phyloP scores from a whole-genome alignment of 306 rosid species.

The Styphnolobium japonicum region DNA sequence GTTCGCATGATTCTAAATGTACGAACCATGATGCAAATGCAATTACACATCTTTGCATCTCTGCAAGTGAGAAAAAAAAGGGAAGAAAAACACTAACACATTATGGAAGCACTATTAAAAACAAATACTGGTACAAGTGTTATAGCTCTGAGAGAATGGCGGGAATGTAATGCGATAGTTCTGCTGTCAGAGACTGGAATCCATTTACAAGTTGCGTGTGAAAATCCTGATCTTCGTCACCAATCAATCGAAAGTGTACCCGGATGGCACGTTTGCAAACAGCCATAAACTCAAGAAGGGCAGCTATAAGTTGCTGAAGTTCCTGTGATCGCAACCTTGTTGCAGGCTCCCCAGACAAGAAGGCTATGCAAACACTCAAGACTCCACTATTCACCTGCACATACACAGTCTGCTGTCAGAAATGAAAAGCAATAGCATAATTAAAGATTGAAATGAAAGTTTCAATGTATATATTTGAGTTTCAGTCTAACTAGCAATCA shows the following conservation, averaged over 20 bases:
- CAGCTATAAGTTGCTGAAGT: conserved; percentile 96
- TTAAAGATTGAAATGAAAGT: neutral
- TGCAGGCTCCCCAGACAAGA: conserved; percentile 96
- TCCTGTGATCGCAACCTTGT: conserved; percentile 94
- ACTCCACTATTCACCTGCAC: conserved; percentile 97
- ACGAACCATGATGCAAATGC: conserved; percentile 29
- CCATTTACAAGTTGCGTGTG: conserved; percentile 98
- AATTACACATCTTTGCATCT: conserved; percentile 28
- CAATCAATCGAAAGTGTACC: conserved; percentile 86
- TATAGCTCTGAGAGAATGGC: conserved; percentile 93
- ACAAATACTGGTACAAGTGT: conserved; percentile 25
- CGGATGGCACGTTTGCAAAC: conserved; percentile 99
- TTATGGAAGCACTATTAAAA: conserved; percentile 23
- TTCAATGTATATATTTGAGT: neutral
- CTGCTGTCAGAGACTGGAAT: conserved; percentile 94
- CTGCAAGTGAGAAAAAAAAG: neutral
- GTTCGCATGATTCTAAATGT: conserved; percentile 27
- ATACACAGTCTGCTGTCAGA: conserved; percentile 4
- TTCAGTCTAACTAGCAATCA: neutral
- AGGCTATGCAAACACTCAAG: conserved; percentile 94
- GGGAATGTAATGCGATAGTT: conserved; percentile 92
- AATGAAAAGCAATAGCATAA: neutral
- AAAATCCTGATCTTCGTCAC: conserved; percentile 98
- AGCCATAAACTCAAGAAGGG: conserved; percentile 98
- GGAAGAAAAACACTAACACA: conserved; percentile 22